Evolutionary conservation across 192 early-diverging fungal species (phyloP), one percentile per base, ranked within the genome.

Genomic region (Haplosporangium gracile): DNA sequence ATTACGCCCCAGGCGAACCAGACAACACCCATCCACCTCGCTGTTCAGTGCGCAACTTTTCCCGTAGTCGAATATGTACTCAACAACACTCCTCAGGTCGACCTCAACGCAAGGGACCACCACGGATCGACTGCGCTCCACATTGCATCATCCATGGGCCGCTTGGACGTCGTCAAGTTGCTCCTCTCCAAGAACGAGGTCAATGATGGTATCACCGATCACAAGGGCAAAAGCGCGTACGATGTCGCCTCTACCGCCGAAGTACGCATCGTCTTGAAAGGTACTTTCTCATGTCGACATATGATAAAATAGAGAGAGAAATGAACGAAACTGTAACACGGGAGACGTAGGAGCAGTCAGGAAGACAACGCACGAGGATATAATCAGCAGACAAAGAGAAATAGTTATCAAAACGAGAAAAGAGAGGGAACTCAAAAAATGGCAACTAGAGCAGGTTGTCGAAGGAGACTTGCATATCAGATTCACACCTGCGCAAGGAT

Each of bases 91-190:
- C 75, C 83, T 15, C 89, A 86, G 20, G 75, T 82, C 26, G 89
- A 93, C 60, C 81, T 94, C 20, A 92, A 95, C 70, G 90, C 91
- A 4, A 78, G 90, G 1, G 91, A 93, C 65, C 81, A 80, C 42
- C 89, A 94, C 40, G 94, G 95, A 20, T 92, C 93, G 80, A 97
- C 95, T 0, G 93, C 95, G 13, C 81, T 97, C 63, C 96, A 97
- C 76, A 79, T 95, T 77, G 96, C 95, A 0, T 88, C 95, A 47
- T 94, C 93, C 81, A 88, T 92, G 57, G 90, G 93, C 24, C 89
- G 94, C 42, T 80, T 88, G 10, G 95, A 96, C 68, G 89, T 96
- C 16, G 90, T 95, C 22, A 92, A 93, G 71, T 76, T 96, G 40
- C 82, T 97, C 38, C 89, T 97, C 43, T 84, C 89, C 43, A 91